Conservation (phyloP, 2,329 filamentous ascomycete species). For the Diaporthe eres region DNA sequence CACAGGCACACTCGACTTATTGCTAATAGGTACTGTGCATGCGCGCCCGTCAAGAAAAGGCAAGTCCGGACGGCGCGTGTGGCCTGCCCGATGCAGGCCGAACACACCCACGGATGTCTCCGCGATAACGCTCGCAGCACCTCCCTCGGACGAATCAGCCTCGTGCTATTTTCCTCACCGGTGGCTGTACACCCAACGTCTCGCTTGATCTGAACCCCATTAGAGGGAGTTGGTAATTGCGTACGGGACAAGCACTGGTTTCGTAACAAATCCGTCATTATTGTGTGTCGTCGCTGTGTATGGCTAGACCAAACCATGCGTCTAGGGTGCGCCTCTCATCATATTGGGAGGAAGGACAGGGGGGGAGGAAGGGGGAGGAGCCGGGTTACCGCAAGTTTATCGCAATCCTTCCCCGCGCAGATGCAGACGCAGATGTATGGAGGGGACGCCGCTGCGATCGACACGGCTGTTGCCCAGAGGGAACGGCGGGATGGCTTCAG, state of each 20-base stretch:
- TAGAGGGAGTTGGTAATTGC: neutral
- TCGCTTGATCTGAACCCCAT: conserved; percentile 1
- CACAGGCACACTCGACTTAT: neutral
- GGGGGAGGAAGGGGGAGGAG: neutral
- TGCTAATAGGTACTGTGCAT: conserved; percentile 21
- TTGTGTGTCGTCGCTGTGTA: neutral
- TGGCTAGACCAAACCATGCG: neutral
- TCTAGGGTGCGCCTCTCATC: neutral
- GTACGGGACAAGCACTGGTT: neutral
- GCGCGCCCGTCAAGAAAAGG: neutral
- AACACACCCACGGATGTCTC: conserved; percentile 1
- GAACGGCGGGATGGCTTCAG: conserved; percentile 32
- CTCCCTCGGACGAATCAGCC: conserved; percentile 15
- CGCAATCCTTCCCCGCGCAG: conserved; percentile 2
- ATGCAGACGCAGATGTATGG: conserved; percentile 1
- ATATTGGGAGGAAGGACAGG: neutral
- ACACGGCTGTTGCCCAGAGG: conserved; percentile 11
- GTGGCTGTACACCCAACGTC: neutral
- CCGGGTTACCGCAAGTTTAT: conserved; percentile 25
- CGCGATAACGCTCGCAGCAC: conserved; percentile 26
- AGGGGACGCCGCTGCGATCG: conserved; percentile 24
- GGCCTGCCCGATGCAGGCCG: conserved; percentile 24
- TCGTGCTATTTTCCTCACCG: neutral
- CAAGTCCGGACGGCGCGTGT: conserved; percentile 2
- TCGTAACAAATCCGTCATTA: conserved; percentile 4